phyloP scores from a whole-genome alignment of 192 early-diverging fungal species.

The Phycomyces blakesleeanus region DNA sequence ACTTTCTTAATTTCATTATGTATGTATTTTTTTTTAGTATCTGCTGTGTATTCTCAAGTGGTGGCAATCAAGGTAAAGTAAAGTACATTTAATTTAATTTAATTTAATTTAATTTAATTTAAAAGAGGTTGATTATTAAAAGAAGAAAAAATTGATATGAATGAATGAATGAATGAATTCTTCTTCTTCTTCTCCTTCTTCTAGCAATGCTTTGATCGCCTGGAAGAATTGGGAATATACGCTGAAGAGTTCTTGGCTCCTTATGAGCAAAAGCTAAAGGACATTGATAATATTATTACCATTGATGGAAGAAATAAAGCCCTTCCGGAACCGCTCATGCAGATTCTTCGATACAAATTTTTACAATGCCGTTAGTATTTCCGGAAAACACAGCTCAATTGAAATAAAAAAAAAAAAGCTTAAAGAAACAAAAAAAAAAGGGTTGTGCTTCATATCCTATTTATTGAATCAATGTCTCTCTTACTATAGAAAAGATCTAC shows the following conservation, averaged over 20 bases:
- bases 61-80: slow-evolving; percentile 23
- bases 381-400: neutral
- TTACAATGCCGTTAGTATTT: slow-evolving; percentile 27
- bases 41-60: slow-evolving; percentile 32
- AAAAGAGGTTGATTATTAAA: too few species aligned
- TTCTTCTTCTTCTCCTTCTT: too few species aligned
- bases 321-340: slow-evolving; percentile 38
- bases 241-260: slow-evolving; percentile 52
- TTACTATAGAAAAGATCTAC: slow-evolving; percentile 39
- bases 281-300: slow-evolving; percentile 59
- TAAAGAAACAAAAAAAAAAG: too few species aligned
- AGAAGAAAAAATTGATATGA: too few species aligned
- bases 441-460: too few species aligned
- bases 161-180: too few species aligned
- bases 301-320: slow-evolving; percentile 39
- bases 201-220: slow-evolving; percentile 60
- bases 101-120: too few species aligned
- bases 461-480: too few species aligned
- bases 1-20: too few species aligned
- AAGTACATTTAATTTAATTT: neutral
- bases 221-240: slow-evolving; percentile 59
- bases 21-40: slow-evolving; percentile 9
- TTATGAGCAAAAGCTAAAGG: slow-evolving; percentile 52
- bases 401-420: too few species aligned
- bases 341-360: slow-evolving; percentile 40